Evolutionary conservation across 202 grass and related monocot genomes (phyloP).

Genomic region (Alloteropsis angusta): DNA sequence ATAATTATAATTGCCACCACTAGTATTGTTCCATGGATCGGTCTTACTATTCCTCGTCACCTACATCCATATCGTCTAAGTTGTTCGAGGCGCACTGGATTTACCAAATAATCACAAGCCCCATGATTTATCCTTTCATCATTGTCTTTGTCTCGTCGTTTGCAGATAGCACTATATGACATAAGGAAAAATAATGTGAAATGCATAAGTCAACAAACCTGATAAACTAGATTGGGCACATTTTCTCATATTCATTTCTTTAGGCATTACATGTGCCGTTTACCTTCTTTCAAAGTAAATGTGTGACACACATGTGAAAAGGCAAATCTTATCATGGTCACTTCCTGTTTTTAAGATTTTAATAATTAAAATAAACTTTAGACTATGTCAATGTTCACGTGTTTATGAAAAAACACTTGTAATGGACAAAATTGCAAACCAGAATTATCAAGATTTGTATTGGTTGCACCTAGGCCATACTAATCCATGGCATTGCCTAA

Average conservation of each 20-base stretch:
- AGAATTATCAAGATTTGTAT: neutral
- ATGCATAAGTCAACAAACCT: neutral
- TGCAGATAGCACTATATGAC: conserved; percentile 40
- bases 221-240: neutral
- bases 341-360: neutral
- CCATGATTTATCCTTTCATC: conserved; percentile 46
- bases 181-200: neutral
- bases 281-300: neutral
- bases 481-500: neutral
- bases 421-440: neutral
- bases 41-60: conserved; percentile 31
- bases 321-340: neutral
- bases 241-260: neutral
- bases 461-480: neutral
- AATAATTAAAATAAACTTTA: neutral
- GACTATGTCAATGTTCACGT: neutral
- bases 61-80: conserved; percentile 59
- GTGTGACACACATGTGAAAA: neutral
- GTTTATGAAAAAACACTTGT: neutral
- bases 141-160: conserved; percentile 29
- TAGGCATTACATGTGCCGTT: neutral
- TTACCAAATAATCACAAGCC: conserved; percentile 54
- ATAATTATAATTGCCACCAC: neutral
- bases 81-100: conserved; percentile 35
- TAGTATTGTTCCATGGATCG: neutral